Base-by-base conservation (phyloP, 768 basidiomycete species). In the Lyophyllum atratum region DNA sequence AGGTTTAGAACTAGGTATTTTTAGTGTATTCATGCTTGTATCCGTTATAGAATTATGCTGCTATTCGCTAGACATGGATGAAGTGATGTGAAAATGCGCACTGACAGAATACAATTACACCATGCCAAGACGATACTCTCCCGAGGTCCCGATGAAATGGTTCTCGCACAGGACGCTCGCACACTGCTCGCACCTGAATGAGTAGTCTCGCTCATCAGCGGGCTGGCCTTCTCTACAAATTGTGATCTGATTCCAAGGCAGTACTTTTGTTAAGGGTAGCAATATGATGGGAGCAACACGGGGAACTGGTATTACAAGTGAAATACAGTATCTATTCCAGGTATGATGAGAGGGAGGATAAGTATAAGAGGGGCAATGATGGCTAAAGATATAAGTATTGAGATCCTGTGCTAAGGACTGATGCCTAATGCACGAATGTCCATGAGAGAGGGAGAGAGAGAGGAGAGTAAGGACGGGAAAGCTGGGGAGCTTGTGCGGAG, bases 41-140 rank as follows among this genome's bases (percentile, higher is more conserved):
- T 49, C 49, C 31, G 44, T 45, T 45, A 25, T 45, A 5, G 34
- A 37, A 14, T 49, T 49, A 5, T 49, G 26, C 19, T 33, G 17
- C 21, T n/a, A 46, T 47, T 29, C 46, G 29, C 49, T 49, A 49
- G 49, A 49, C 19, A 49, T 37, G 49, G 31, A 49, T 19, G n/a
- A n/a, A n/a, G n/a, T n/a, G n/a, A n/a, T n/a, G n/a, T n/a, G n/a
- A n/a, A n/a, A n/a, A n/a, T n/a, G n/a, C n/a, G n/a, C n/a, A n/a
- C n/a, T n/a, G n/a, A n/a, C n/a, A n/a, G n/a, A n/a, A n/a, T n/a
- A n/a, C n/a, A n/a, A n/a, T n/a, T n/a, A n/a, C n/a, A n/a, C n/a
- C 29, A 31, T 31, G 29, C 29, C 29, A 31, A 6, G 29, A 31
- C 11, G 5, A 31, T 31, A 11, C 29, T n/a, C n/a, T n/a, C n/a